Evolutionary conservation across 1,139 yeast genomes (phyloP), one percentile per base, ranked within the genome.

Genomic region (Magnusiomyces paraingens): DNA sequence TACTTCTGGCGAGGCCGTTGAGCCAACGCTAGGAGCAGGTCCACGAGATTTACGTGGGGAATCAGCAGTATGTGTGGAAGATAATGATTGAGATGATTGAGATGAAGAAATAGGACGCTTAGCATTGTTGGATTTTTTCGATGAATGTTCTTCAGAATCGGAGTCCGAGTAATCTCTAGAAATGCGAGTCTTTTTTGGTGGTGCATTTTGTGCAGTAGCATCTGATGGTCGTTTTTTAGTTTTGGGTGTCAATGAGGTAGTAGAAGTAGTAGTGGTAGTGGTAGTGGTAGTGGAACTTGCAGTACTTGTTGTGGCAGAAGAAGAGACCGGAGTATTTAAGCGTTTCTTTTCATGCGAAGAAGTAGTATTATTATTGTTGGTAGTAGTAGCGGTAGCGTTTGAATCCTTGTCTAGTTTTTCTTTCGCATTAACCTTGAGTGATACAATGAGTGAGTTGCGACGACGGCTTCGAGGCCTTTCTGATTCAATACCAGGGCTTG

Each of bases 91-190:
- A 5, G 4, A 8, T 26, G 32, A 8, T 8, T 26, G 32, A 26
- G 32, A 26, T 4, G 32, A 26, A 8, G 32, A 26, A 26, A 8
- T 26, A 26, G 32, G 32, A 26, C 32, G 32, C 32, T 26, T 26
- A 5, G 32, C 32, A 26, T 4, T 5, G 32, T 26, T 26, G 32
- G 32, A 26, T 26, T 26, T 26, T 26, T 26, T 26, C 4, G 8
- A 26, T 4, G 32, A 26, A 8, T 46, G 41, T 18, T 46, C 49
- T 35, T 46, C 49, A 8, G 17, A 18, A 10, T 46, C 49, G 10
- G 49, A 46, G 14, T 46, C 49, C 11, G 49, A 46, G 14, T 46
- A 46, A 14, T 46, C 49, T 35, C 49, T 4, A 3, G 49, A 46
- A 32, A 46, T 40, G 18, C 42, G 22, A 11, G 20, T 17, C 36